Conservation (phyloP, 805 yeast genomes). For the Teunomyces pallodes region DNA sequence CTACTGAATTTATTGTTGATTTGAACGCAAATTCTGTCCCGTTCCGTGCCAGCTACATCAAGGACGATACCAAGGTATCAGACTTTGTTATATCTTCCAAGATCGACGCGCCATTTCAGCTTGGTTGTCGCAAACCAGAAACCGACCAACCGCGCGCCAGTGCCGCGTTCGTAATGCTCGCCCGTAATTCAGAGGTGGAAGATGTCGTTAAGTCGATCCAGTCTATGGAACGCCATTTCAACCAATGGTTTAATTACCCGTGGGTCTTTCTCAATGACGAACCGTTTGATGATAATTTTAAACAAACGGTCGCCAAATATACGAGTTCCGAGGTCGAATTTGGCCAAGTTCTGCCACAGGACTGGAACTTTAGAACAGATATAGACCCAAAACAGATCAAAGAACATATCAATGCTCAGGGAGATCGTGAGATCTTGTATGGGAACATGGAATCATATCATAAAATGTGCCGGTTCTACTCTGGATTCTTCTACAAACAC, state of each 20-base stretch:
- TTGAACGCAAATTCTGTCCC: background rate
- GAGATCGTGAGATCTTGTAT: constrained; percentile 80
- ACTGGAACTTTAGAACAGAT: constrained; percentile 64
- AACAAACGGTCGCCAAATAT: constrained; percentile 44
- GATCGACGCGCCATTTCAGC: constrained; percentile 44
- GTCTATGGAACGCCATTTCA: constrained; percentile 82
- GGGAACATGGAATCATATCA: constrained; percentile 83
- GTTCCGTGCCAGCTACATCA: background rate
- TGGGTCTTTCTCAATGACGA: constrained; percentile 88
- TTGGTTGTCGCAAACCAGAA: constrained; percentile 55
- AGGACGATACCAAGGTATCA: constrained; percentile 8
- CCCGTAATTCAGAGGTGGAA: constrained; percentile 74
- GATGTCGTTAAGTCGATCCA: constrained; percentile 74
- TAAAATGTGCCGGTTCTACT: constrained; percentile 91
- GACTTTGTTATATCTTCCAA: constrained; percentile 14
- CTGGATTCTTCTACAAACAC: constrained; percentile 81
- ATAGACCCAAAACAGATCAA: constrained; percentile 43
- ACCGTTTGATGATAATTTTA: constrained; percentile 66
- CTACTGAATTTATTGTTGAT: background rate
- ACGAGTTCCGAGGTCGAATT: constrained; percentile 68
- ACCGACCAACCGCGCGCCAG: constrained; percentile 51
- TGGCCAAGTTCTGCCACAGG: constrained; percentile 55
- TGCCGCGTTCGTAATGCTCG: constrained; percentile 82
- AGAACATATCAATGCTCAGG: constrained; percentile 70
- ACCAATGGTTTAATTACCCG: constrained; percentile 91